Percentiles rank a stretch among this genome's conserved stretches.
These are phyloP conservation scores for Jacaranda copaia DNA, from an alignment of 257 asterid genomes.

Conservation along the genomic window DNA sequence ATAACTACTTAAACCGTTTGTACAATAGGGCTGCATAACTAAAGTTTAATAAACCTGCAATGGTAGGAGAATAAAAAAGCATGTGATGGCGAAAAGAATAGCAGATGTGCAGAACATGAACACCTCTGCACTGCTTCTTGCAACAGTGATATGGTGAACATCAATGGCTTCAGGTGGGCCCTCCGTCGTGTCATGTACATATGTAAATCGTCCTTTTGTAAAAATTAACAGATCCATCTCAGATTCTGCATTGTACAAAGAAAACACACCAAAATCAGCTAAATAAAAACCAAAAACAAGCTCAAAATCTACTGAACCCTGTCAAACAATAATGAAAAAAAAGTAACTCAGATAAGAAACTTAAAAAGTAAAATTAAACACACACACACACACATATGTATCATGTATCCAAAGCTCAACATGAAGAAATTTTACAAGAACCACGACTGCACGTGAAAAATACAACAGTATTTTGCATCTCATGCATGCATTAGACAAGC, in stretches of 20 bases:
- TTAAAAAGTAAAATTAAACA: too few species aligned
- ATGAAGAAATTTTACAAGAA: too few species aligned
- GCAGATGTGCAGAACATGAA: constrained; percentile 44
- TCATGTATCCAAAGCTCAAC: too few species aligned
- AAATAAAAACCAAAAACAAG: too few species aligned
- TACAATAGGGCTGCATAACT: not conserved
- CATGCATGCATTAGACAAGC: too few species aligned
- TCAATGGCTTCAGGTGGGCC: constrained; percentile 68
- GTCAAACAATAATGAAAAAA: too few species aligned
- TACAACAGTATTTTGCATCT: too few species aligned
- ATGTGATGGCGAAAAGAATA: constrained; percentile 46
- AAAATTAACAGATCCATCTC: constrained; percentile 44
- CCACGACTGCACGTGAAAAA: too few species aligned
- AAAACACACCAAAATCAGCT: too few species aligned
- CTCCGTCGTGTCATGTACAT: constrained; percentile 56
- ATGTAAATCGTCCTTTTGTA: constrained; percentile 56
- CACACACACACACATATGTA: too few species aligned
- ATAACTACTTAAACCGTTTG: not conserved
- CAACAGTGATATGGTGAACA: constrained; percentile 66
- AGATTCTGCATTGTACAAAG: constrained; percentile 22
- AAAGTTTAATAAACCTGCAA: constrained; percentile 51
- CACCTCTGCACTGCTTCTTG: constrained; percentile 41
- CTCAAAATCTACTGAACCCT: too few species aligned
- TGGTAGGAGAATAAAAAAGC: constrained; percentile 42
- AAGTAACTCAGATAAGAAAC: too few species aligned